Evolutionary conservation across 192 early-diverging fungal genomes (phyloP).

Genomic region (Coemansia sp.): DNA sequence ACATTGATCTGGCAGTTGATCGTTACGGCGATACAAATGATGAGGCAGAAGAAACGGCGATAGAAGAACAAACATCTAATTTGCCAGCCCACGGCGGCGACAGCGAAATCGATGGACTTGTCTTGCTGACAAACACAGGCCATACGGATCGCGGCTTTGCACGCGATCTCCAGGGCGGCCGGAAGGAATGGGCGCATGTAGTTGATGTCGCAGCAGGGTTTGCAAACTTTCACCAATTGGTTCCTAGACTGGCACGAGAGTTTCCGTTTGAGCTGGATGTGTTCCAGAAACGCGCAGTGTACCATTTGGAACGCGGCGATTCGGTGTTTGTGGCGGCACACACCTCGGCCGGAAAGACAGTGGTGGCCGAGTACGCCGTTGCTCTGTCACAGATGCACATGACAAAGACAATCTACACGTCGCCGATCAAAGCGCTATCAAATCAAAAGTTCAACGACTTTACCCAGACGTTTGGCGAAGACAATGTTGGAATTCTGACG

Average conservation of each 20-base stretch:
- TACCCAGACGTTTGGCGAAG: constrained; percentile 76
- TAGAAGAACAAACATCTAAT: neutral
- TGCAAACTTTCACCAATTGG: constrained; percentile 84
- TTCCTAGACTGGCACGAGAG: constrained; percentile 84
- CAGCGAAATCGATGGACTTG: constrained; percentile 20
- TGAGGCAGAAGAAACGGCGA: neutral
- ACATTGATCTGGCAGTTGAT: constrained; percentile 26
- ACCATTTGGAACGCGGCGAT: constrained; percentile 92
- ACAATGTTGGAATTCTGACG: constrained; percentile 93
- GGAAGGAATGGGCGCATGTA: constrained; percentile 87
- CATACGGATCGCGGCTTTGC: neutral
- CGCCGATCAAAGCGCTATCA: constrained; percentile 96
- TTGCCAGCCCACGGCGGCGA: neutral
- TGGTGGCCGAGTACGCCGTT: constrained; percentile 98
- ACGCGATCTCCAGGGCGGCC: constrained; percentile 5
- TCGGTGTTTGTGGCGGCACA: constrained; percentile 98
- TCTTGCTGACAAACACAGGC: neutral
- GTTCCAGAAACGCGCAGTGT: constrained; percentile 96
- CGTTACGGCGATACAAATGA: constrained; percentile 13
- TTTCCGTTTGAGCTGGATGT: constrained; percentile 95
- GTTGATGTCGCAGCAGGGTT: constrained; percentile 85
- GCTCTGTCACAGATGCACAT: constrained; percentile 91
- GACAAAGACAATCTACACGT: constrained; percentile 95
- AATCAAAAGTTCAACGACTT: constrained; percentile 99
- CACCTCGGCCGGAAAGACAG: constrained; percentile 98